Base-by-base conservation (phyloP, 345 rosid genomes). In the Carallia pectinifolia region DNA sequence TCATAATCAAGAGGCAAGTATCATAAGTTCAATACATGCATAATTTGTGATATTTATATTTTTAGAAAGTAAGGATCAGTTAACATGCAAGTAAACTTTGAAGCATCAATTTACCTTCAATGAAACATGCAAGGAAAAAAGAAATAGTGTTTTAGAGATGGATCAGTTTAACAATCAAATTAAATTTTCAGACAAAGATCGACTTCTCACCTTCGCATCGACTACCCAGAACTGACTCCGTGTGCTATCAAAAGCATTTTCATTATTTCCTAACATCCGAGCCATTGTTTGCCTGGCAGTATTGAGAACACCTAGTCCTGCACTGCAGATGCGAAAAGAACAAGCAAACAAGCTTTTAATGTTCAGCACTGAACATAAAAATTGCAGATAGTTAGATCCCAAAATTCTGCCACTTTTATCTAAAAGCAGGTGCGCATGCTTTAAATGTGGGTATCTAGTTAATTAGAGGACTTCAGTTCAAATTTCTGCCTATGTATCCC, bases 271-370 rank as follows among this genome's bases (percentile, higher is more conserved):
- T 79, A 91, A 78, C 98, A 91, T 90, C 81, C 97, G 85, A 65
- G 93, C 98, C 98, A 94, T 94, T 62, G 98, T 94, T 82, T 91
- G 90, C 85, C 96, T 88, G 18, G 98, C 97, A 76, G 96, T 88
- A 85, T 94, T 94, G 23, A 94, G 85, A 77, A 94, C 98, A 74
- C 98, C 98, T 70, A 94, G 86, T 76, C 98, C 98, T 36, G 97
- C 98, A 80, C 97, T 94, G 93, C 69, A 83, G 52, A 67, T 81
- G 66, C 27, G 29, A 18, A 76, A 58, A 68, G 58, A 80, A 66
- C 66, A 69, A 60, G 62, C 50, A 58, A 80, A 76, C 33, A 65
- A 70, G 23, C 59, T 37, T 78, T 30, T 52, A 48, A 10, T 18
- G 58, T 61, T 44, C 44, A 38, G 58, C 23, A 47, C 23, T 17